Evolutionary conservation across 2,329 filamentous ascomycete species (phyloP).

Genomic region (Pleomassaria siparia): DNA sequence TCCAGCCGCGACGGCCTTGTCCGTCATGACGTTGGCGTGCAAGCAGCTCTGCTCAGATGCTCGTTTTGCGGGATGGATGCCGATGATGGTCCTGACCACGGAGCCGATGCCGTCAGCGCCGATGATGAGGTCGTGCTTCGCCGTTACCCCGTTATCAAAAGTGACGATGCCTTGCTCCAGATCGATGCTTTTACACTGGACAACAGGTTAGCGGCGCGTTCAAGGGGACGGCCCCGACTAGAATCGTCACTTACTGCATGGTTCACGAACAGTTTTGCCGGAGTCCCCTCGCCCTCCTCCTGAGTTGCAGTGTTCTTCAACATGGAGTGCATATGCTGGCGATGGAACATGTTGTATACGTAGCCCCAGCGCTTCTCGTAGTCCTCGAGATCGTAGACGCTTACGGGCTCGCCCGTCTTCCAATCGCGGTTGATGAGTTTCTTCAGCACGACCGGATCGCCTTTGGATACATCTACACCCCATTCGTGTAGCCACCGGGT

Average conservation of each 20-base stretch:
- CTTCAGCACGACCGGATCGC: conserved; percentile 65
- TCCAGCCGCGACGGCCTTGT: conserved; percentile 61
- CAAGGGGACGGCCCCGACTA: background rate
- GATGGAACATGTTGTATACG: conserved; percentile 67
- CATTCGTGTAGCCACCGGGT: conserved; percentile 70
- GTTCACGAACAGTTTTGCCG: conserved; percentile 59
- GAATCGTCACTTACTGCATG: conserved; percentile 48
- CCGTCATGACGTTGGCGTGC: conserved; percentile 65
- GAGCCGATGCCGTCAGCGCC: conserved; percentile 71
- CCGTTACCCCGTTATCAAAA: conserved; percentile 51
- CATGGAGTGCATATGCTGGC: conserved; percentile 70
- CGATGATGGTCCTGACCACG: conserved; percentile 62
- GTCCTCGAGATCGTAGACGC: conserved; percentile 64
- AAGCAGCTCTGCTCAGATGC: conserved; percentile 63
- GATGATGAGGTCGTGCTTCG: conserved; percentile 61
- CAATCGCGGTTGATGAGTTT: conserved; percentile 71
- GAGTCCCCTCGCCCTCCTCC: conserved; percentile 54
- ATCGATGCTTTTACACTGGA: conserved; percentile 56
- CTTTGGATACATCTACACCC: conserved; percentile 64
- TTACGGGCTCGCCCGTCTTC: conserved; percentile 67
- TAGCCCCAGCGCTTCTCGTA: conserved; percentile 68
- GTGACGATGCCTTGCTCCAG: conserved; percentile 43
- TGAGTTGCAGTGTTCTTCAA: conserved; percentile 61
- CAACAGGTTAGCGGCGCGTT: no score
- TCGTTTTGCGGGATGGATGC: conserved; percentile 61